Percentiles rank a stretch among this genome's conserved stretches.
Conservation (phyloP, 148 eudicot genomes). For the Camellia granthamiana region DNA sequence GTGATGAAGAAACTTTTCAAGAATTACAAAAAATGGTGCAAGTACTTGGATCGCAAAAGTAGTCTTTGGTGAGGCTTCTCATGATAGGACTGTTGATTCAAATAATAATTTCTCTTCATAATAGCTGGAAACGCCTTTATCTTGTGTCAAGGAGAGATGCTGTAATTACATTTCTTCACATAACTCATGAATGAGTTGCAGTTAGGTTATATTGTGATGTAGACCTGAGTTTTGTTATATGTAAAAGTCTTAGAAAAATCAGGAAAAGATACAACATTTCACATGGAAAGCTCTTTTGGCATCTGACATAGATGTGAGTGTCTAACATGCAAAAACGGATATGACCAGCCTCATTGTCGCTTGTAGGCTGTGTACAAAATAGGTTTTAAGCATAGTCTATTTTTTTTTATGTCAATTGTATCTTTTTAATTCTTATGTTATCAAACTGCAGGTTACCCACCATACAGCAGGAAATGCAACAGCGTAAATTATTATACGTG, state of each 20-base stretch:
- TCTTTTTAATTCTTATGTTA: constrained; percentile 7
- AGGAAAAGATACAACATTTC: not conserved
- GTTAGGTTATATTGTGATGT: not conserved
- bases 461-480: constrained; percentile 37
- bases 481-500: constrained; percentile 66
- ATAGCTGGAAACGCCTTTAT: no score
- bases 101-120: no score
- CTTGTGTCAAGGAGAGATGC: no score
- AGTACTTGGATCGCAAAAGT: constrained; percentile 94
- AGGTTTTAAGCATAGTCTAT: not conserved
- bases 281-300: no score
- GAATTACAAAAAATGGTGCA: constrained; percentile 99
- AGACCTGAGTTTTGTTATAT: not conserved
- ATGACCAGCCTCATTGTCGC: not conserved
- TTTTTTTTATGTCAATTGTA: not conserved
- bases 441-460: constrained; percentile 55
- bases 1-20: constrained; percentile 99
- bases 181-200: no score
- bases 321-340: no score
- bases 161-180: no score
- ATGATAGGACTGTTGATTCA: not conserved
- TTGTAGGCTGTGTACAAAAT: not conserved
- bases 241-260: not conserved
- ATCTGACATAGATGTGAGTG: not conserved
- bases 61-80: constrained; percentile 79